Evolutionary conservation across 208 protist species (phyloP).

Genomic region (Wallacemonas sp.): DNA sequence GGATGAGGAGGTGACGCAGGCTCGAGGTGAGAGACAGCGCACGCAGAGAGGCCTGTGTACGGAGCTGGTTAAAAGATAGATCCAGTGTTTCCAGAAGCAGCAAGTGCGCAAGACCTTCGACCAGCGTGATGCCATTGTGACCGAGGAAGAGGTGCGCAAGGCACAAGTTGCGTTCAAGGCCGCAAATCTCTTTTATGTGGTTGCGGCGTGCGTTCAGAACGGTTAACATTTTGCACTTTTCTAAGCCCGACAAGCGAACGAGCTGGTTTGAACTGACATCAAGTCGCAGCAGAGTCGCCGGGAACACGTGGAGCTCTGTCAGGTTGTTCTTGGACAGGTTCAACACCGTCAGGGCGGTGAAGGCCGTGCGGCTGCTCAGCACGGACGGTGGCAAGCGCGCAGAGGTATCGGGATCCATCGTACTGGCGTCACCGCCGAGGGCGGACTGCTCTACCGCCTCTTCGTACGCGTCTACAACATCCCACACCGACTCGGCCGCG

Average conservation of each 20-base stretch:
- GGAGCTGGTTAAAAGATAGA: conserved; percentile 68
- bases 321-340: conserved; percentile 70
- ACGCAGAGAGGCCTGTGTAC: conserved; percentile 51
- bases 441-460: conserved; percentile 35
- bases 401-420: conserved; percentile 13
- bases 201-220: conserved; percentile 84
- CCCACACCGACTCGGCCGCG: conserved; percentile 53
- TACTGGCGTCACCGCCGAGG: not conserved
- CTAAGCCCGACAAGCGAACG: conserved; percentile 42
- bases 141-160: conserved; percentile 82
- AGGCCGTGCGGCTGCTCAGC: conserved; percentile 20
- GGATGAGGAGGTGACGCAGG: conserved; percentile 66
- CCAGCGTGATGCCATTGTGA: conserved; percentile 58
- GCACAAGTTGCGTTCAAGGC: conserved; percentile 51
- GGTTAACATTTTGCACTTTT: conserved; percentile 71
- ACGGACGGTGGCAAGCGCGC: conserved; percentile 17
- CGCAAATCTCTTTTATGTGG: conserved; percentile 33
- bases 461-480: conserved; percentile 53
- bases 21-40: conserved; percentile 69
- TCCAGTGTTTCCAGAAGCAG: conserved; percentile 88
- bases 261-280: conserved; percentile 84
- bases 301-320: conserved; percentile 39
- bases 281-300: conserved; percentile 68
- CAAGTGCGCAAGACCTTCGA: conserved; percentile 76
- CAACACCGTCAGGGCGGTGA: conserved; percentile 71